Conservation (phyloP, 805 yeast genomes). For the Candida tallmaniae region DNA sequence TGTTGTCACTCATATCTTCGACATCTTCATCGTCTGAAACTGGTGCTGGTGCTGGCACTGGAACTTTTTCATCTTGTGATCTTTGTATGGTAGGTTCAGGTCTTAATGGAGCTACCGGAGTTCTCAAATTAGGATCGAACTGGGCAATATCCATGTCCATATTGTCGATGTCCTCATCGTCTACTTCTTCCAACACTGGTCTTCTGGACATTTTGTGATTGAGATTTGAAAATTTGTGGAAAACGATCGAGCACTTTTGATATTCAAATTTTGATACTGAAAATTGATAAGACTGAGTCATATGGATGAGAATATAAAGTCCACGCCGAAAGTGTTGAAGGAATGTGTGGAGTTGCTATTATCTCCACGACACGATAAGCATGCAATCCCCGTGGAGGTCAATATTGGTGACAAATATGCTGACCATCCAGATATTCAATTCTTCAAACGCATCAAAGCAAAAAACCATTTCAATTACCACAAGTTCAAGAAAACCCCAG, state of each 20-base stretch:
- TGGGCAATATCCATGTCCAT: slow-evolving; percentile 93
- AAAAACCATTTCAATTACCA: slow-evolving; percentile 37
- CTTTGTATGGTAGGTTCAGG: slow-evolving; percentile 57
- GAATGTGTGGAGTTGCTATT: slow-evolving; percentile 20
- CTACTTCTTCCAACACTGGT: slow-evolving; percentile 75
- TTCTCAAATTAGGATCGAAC: slow-evolving; percentile 63
- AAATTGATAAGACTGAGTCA: too few relatives aligned
- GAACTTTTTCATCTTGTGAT: slow-evolving; percentile 48
- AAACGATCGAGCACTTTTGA: too few relatives aligned
- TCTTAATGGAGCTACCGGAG: slow-evolving; percentile 66
- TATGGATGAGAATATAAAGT: neutral
- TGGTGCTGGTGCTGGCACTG: slow-evolving; percentile 20
- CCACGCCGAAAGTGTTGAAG: slow-evolving; percentile 21
- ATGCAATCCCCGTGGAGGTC: slow-evolving; percentile 13
- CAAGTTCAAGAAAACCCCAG: slow-evolving; percentile 18
- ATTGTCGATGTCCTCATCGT: slow-evolving; percentile 83
- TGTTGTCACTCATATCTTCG: slow-evolving; percentile 15
- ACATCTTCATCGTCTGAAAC: slow-evolving; percentile 10
- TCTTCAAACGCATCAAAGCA: slow-evolving; percentile 30
- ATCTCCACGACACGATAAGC: slow-evolving; percentile 13
- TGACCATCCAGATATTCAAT: slow-evolving; percentile 36
- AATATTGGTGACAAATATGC: slow-evolving; percentile 9
- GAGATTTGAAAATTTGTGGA: too few relatives aligned
- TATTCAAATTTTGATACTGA: too few relatives aligned
- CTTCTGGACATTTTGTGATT: slow-evolving; percentile 37